Base-by-base conservation (phyloP, 75 land plant genomes). In the Pinus albicaulis region DNA sequence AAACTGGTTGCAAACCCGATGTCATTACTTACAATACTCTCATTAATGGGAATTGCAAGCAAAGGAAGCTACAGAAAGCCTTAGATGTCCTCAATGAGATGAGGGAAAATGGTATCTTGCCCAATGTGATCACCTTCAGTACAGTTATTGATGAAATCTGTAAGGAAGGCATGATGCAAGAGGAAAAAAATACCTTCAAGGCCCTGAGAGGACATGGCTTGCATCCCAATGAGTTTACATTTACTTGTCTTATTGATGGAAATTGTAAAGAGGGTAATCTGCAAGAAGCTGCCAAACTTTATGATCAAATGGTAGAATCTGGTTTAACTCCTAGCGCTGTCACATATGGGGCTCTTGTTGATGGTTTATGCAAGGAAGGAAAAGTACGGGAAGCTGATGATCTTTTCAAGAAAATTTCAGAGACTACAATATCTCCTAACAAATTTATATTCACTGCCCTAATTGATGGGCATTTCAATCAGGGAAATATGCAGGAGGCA, bases 1-100 rank as follows among this genome's bases (percentile, higher is more conserved):
- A 65, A 58, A 74, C 16, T 24, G 81, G 68, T 25, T 91, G 89
- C 73, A 31, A 64, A 34, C 89, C 95, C 41, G 91, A 88, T 87
- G 84, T 89, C 15, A 77, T 86, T 13, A 89, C 89, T 28, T 92
- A 88, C 57, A 92, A 90, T 81, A 82, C 89, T 22, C 82, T 92
- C 12, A 86, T 92, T 31, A 78, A 90, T 72, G 86, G 88, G 55
- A 77, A 80, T n/a, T 88, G 92, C 60, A 90, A 88, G 72, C 78
- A 74, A 59, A 90, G 84, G 23, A 75, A 77, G 55, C 74, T 85
- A 56, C 78, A 80, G 13, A 73, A 80, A 74, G 90, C 92, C 16
- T 79, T 82, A 31, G 53, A 57, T 56, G 74, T 72, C 68, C 38
- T 90, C 23, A 76, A 65, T 25, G 78, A 79, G 75, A 88, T 88